Evolutionary conservation across 2,329 filamentous ascomycete species (phyloP).

Genomic region (Xylariomycetidae sp.): DNA sequence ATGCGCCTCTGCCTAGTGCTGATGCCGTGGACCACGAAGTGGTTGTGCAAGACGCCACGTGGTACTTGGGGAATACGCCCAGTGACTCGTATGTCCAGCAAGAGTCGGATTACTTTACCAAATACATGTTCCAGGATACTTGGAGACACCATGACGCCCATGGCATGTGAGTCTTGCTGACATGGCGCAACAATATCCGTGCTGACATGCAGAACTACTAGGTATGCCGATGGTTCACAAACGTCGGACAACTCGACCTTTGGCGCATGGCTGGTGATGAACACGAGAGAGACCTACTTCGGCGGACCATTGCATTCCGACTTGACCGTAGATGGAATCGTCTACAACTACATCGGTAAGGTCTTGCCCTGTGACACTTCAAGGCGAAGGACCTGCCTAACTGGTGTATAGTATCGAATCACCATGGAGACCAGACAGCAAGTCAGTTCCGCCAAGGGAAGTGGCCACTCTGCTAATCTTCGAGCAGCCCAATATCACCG

Average conservation of each 20-base stretch:
- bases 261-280: constrained; percentile 59
- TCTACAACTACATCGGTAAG: constrained; percentile 54
- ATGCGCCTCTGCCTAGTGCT: constrained; percentile 44
- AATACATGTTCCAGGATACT: constrained; percentile 55
- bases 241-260: constrained; percentile 46
- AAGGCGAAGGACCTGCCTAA: constrained; percentile 8
- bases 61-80: constrained; percentile 50
- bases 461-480: constrained; percentile 5
- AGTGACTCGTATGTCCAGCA: constrained; percentile 49
- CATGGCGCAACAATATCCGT: too few relatives aligned
- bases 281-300: constrained; percentile 57
- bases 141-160: constrained; percentile 55
- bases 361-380: neutral
- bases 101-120: constrained; percentile 58
- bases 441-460: constrained; percentile 3
- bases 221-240: constrained; percentile 43
- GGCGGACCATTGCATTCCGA: constrained; percentile 58
- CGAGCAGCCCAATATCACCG: constrained; percentile 49
- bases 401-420: constrained; percentile 44
- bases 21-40: constrained; percentile 35
- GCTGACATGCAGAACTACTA: constrained; percentile 1
- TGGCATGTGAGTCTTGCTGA: constrained; percentile 30
- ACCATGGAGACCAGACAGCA: constrained; percentile 53
- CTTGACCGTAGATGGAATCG: constrained; percentile 56
- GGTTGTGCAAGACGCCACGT: constrained; percentile 58